Conservation (phyloP, 257 asterid species). For the Solanum stenotomum region DNA sequence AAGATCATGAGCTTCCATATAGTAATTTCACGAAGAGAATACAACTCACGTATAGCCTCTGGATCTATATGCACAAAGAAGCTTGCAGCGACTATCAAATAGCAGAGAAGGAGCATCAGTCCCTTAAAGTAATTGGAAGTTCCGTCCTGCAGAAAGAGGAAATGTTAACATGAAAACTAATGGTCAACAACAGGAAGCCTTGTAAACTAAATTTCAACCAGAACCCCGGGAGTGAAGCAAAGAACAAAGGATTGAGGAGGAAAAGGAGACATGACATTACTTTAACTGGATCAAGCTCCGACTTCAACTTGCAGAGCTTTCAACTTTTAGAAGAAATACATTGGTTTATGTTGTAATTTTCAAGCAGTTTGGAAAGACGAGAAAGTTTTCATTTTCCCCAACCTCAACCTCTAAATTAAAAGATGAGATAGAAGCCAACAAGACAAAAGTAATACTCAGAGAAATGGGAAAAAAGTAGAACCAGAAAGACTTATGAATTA, state of each 20-base stretch:
- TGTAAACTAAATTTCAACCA: not conserved
- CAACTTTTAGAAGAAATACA: not conserved
- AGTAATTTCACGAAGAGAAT: not conserved
- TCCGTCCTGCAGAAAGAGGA: slow-evolving; percentile 59
- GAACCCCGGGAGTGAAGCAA: not conserved
- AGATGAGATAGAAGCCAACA: not conserved
- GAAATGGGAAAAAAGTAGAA: not conserved
- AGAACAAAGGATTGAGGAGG: not conserved
- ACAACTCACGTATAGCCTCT: slow-evolving; percentile 43
- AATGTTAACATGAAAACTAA: not conserved
- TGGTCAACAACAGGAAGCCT: not conserved
- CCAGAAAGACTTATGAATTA: not conserved
- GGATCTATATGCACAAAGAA: slow-evolving; percentile 86
- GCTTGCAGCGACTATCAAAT: slow-evolving; percentile 83
- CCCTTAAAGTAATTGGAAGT: slow-evolving; percentile 93
- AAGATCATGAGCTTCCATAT: not conserved
- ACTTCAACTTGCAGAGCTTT: not conserved
- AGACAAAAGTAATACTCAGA: not conserved
- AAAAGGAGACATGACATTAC: not conserved
- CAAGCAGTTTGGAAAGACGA: not conserved
- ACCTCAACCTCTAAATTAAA: not conserved
- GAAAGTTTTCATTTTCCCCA: not conserved
- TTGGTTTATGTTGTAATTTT: not conserved
- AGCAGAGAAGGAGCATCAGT: slow-evolving; percentile 80
- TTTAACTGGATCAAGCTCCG: not conserved